phyloP scores from a whole-genome alignment of 345 rosid genomes.

The Rhizophora apiculata region DNA sequence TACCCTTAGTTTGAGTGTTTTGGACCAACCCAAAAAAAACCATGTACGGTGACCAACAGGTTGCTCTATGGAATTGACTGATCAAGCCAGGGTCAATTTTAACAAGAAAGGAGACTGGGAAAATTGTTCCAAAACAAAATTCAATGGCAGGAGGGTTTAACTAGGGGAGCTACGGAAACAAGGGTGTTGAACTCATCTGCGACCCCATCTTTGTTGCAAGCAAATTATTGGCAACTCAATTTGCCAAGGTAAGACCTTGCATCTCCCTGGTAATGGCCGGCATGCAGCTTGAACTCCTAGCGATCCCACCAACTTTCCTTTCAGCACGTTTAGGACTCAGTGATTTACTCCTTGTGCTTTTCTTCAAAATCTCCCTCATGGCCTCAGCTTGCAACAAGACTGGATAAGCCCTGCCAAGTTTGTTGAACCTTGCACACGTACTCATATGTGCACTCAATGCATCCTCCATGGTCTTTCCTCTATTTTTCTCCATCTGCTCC shows the following conservation, averaged over 20 bases:
- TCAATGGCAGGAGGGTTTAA: not conserved
- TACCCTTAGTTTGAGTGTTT: not conserved
- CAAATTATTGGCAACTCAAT: not conserved
- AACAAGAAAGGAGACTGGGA: not conserved
- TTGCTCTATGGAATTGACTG: not conserved
- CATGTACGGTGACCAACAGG: not conserved
- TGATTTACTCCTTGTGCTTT: constrained; percentile 50
- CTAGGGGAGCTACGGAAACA: not conserved
- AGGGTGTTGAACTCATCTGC: too few species aligned
- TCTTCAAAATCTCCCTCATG: constrained; percentile 78
- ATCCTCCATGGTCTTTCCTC: constrained; percentile 47
- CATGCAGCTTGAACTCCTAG: constrained; percentile 85
- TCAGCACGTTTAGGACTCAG: constrained; percentile 41
- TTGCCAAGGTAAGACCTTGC: constrained; percentile 12
- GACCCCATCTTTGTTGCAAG: not conserved
- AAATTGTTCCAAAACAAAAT: not conserved
- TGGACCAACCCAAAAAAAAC: constrained; percentile 9
- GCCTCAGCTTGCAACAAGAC: constrained; percentile 81
- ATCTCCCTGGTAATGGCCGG: constrained; percentile 70
- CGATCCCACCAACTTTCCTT: constrained; percentile 38
- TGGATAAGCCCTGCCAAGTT: constrained; percentile 73
- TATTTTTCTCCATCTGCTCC: constrained; percentile 69
- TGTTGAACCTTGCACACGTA: constrained; percentile 74
- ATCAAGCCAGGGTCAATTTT: not conserved
- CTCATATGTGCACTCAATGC: constrained; percentile 70